phyloP scores from a whole-genome alignment of 2,329 filamentous ascomycete genomes.

The Sporothrix pallida region DNA sequence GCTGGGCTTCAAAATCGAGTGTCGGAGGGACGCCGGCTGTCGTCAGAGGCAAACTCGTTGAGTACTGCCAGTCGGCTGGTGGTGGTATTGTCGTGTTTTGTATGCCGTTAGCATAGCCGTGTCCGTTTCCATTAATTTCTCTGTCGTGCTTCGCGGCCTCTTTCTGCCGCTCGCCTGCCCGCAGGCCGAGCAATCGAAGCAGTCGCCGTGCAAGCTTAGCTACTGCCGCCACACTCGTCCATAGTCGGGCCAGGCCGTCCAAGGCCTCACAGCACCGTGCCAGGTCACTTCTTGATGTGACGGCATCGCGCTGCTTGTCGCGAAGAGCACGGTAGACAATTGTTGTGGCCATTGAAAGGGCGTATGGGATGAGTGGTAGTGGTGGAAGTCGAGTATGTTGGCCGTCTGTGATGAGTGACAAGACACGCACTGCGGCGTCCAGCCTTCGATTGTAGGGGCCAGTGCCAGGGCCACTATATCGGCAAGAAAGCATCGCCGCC shows the following conservation, averaged over 20 bases:
- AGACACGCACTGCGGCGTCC: neutral
- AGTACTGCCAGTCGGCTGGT: neutral
- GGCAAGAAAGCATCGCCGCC: slow-evolving; percentile 16
- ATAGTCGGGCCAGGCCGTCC: neutral
- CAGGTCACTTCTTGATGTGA: neutral
- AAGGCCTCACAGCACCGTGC: neutral
- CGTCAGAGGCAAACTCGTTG: neutral
- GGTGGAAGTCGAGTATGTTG: slow-evolving; percentile 1
- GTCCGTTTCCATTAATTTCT: neutral
- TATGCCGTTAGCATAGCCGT: too few relatives aligned
- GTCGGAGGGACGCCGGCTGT: neutral
- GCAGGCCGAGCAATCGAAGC: neutral
- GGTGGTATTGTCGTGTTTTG: neutral
- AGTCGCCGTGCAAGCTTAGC: neutral
- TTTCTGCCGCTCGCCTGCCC: neutral
- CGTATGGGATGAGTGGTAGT: slow-evolving; percentile 10
- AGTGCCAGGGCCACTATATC: slow-evolving; percentile 6
- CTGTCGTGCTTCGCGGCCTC: neutral
- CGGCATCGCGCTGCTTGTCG: slow-evolving; percentile 8
- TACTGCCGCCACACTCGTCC: slow-evolving; percentile 5
- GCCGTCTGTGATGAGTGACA: neutral
- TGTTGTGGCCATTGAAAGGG: slow-evolving; percentile 20
- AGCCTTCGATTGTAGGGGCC: slow-evolving; percentile 11
- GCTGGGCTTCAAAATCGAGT: neutral
- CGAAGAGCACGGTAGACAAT: slow-evolving; percentile 24